Evolutionary conservation across 805 yeast genomes (phyloP), one percentile per base, ranked within the genome.

Genomic region (Phaffomyces opuntiae): DNA sequence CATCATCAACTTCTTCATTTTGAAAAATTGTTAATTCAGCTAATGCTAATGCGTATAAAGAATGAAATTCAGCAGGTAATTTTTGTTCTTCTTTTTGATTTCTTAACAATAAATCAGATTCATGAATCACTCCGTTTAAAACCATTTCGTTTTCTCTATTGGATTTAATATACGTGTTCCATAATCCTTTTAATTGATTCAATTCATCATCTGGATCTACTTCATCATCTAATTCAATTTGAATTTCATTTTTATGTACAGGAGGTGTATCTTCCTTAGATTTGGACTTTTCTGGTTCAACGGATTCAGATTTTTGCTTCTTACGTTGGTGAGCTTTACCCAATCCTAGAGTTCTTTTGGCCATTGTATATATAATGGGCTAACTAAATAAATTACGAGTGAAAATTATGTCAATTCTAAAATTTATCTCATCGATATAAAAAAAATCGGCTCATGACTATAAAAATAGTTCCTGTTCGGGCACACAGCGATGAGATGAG

Each of bases 91-190:
- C 60, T 7, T 46, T 48, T 35, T 58, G 52, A 38, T 59, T 52
- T 59, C 90, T 71, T 52, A 89, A 69, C 32, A 88, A 61, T 42
- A 95, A 67, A 57, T 91, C 96, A 67, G 96, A 85, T 61, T 91
- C 97, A 56, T 90, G 96, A n/a, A 91, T 75, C 5, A 90, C 74
- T 24, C 96, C 97, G 56, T 89, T 85, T 47, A 85, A 60, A 33
- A 85, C 73, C 49, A 80, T 65, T 57, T 82, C 86, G 51, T 75
- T 77, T 21, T 81, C 83, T 46, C 76, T 75, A 5, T 75, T 78
- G 2, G 83, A 70, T 5, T 68, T 61, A 37, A 66, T 55, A 64
- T 78, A 87, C 4, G 87, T 80, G 14, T 69, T 65, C 84, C 90
- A 87, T 36, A 90, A 66, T 1, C 85, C 95, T 48, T 65, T 68